Percentiles rank a stretch among this genome's conserved stretches.
Conservation (phyloP, 2,329 filamentous ascomycete genomes). For the Cladosporium sp. region DNA sequence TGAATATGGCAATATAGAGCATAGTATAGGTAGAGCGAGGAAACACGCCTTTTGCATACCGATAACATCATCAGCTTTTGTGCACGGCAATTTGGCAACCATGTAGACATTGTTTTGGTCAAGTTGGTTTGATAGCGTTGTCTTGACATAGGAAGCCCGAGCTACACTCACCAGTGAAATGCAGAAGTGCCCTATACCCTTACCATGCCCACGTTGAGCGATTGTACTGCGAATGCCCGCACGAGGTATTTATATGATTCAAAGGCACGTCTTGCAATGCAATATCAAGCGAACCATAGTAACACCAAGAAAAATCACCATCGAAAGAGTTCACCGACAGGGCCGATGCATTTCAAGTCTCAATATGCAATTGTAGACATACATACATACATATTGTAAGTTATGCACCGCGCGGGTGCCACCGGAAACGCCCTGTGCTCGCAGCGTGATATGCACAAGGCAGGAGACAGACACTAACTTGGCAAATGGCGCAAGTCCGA, state of each 20-base stretch:
- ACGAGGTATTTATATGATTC: no score
- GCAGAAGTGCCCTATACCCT: no score
- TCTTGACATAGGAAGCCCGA: no score
- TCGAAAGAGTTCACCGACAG: no score
- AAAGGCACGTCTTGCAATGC: no score
- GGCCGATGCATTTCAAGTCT: neutral
- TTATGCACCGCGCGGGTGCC: neutral
- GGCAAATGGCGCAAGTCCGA: neutral
- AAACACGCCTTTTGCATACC: neutral
- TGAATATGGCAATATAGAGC: neutral
- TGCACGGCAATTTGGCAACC: neutral
- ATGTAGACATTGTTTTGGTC: neutral
- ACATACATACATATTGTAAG: neutral
- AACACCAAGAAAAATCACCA: no score
- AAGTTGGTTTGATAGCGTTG: no score
- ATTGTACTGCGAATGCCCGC: no score
- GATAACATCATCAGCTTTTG: neutral
- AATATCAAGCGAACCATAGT: no score
- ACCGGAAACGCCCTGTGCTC: neutral
- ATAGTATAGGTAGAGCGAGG: neutral
- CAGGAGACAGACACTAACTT: neutral
- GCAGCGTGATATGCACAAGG: neutral
- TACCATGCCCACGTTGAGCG: no score
- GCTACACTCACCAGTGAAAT: no score
- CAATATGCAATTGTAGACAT: neutral